Evolutionary conservation across 768 basidiomycete genomes (phyloP).

Genomic region (Mycena rosella): DNA sequence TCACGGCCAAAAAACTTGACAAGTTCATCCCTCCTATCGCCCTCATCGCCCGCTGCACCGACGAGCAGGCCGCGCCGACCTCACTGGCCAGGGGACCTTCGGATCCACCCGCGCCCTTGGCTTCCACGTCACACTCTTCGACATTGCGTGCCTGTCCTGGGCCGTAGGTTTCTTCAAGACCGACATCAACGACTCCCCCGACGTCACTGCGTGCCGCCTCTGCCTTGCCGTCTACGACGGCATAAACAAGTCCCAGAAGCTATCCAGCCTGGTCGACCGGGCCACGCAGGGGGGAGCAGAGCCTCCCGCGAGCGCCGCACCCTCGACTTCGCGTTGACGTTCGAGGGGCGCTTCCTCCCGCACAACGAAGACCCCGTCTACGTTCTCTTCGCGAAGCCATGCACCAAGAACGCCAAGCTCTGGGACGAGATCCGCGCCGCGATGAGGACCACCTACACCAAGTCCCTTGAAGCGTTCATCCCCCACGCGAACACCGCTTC

Average conservation of each 20-base stretch:
- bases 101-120: neutral
- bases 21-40: neutral
- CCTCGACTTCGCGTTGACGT: neutral
- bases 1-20: neutral
- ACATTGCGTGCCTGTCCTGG: neutral
- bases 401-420: conserved; percentile 3
- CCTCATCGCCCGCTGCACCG: neutral
- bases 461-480: conserved; percentile 7
- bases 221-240: neutral
- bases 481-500: neutral
- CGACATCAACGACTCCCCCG: neutral
- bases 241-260: neutral
- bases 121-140: neutral
- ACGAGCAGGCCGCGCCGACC: neutral
- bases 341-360: neutral
- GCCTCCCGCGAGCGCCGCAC: neutral
- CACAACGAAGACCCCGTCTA: conserved; percentile 5
- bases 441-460: neutral
- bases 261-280: neutral
- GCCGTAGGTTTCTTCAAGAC: neutral
- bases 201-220: neutral
- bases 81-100: neutral
- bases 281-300: neutral
- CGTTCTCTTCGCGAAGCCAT: conserved; percentile 7
- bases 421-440: conserved; percentile 13